These are phyloP conservation scores for Pseudozyma sp. DNA, from an alignment of 1,284 basidiomycete species.

Conservation along the genomic window DNA sequence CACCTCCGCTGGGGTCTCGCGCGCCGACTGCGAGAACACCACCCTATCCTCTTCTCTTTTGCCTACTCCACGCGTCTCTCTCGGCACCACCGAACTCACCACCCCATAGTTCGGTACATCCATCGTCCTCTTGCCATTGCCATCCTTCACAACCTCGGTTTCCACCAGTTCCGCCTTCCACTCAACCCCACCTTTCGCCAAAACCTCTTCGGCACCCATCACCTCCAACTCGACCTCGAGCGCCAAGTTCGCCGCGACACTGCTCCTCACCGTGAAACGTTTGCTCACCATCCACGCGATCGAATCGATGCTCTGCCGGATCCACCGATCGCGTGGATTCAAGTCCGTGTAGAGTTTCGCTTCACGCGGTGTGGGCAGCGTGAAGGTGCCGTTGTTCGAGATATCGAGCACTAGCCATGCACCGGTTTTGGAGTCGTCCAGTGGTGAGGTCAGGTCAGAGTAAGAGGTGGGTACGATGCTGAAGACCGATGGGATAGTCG, in stretches of 20 bases:
- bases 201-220: conserved; percentile 29
- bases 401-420: conserved; percentile 37
- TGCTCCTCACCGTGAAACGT: conserved; percentile 14
- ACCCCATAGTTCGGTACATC: conserved; percentile 27
- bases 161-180: conserved; percentile 45
- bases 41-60: conserved; percentile 8
- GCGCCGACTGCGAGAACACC: conserved; percentile 6
- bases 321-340: conserved; percentile 33
- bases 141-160: neutral
- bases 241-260: conserved; percentile 25
- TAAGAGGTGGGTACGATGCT: conserved; percentile 1
- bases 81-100: conserved; percentile 15
- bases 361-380: conserved; percentile 17
- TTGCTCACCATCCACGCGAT: conserved; percentile 30
- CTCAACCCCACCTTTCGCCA: conserved; percentile 33
- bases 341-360: conserved; percentile 20
- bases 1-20: conserved; percentile 9
- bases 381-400: conserved; percentile 10
- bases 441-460: too few species aligned
- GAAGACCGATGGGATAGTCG: conserved; percentile 16
- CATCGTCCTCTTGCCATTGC: neutral
- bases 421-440: conserved; percentile 18
- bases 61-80: conserved; percentile 9
- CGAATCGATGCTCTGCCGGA: conserved; percentile 22
- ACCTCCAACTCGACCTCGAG: conserved; percentile 29